phyloP scores from a whole-genome alignment of 1,284 basidiomycete genomes.

The Pholiota adiposa region DNA sequence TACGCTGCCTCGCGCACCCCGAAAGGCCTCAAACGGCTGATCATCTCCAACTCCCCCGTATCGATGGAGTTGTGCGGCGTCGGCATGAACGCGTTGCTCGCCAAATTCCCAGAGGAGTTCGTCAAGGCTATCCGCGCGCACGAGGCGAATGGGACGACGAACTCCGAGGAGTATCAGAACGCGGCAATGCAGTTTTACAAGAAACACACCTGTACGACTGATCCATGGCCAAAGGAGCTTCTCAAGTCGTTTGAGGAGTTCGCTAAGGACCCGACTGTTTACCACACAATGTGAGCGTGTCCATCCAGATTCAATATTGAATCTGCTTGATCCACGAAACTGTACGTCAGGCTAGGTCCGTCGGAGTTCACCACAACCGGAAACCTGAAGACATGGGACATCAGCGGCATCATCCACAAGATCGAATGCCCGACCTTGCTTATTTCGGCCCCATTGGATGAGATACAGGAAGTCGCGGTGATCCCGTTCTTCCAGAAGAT shows the following conservation, averaged over 20 bases:
- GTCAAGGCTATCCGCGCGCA: constrained; percentile 24
- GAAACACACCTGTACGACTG: constrained; percentile 29
- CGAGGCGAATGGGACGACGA: constrained; percentile 27
- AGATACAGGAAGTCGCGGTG: constrained; percentile 22
- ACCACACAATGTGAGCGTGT: constrained; percentile 24
- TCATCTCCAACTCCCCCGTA: constrained; percentile 40
- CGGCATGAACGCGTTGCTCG: constrained; percentile 13
- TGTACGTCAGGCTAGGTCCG: constrained; percentile 25
- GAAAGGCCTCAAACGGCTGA: constrained; percentile 41
- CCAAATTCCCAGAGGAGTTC: constrained; percentile 29
- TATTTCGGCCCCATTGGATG: constrained; percentile 19
- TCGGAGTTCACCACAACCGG: constrained; percentile 24
- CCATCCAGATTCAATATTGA: too few species aligned
- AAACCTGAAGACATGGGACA: constrained; percentile 21
- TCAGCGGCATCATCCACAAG: constrained; percentile 19
- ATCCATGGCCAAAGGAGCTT: constrained; percentile 31
- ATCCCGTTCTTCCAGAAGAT: constrained; percentile 25
- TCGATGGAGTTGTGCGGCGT: constrained; percentile 28
- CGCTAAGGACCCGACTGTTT: constrained; percentile 25
- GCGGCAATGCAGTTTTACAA: constrained; percentile 28
- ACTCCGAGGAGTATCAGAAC: constrained; percentile 29
- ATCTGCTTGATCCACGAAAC: too few species aligned
- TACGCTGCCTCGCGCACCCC: constrained; percentile 37
- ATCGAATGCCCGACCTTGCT: constrained; percentile 25
- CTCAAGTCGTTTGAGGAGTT: constrained; percentile 19